Percentiles rank a stretch among this genome's conserved stretches.
Evolutionary conservation across 2,329 filamentous ascomycete genomes (phyloP).

Genomic region (Emergomyces africanus): DNA sequence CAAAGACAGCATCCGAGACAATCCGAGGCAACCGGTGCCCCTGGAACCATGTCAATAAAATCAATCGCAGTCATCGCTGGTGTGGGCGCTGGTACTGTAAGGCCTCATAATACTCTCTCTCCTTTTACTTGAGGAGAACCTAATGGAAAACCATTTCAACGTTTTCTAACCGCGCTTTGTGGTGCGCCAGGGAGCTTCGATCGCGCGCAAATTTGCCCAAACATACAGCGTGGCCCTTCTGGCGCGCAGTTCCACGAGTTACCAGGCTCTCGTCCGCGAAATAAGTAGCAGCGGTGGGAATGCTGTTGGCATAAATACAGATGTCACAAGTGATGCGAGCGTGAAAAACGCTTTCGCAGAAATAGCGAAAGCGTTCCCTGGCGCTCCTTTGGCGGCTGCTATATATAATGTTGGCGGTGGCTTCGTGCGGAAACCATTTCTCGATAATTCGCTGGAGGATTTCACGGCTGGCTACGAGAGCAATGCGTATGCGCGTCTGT

Average conservation of each 20-base stretch:
- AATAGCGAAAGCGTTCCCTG: slow-evolving; percentile 41
- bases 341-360: slow-evolving; percentile 41
- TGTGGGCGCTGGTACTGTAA: slow-evolving; percentile 35
- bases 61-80: slow-evolving; percentile 35
- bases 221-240: slow-evolving; percentile 48
- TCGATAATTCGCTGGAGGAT: slow-evolving; percentile 47
- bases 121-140: background rate
- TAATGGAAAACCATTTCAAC: background rate
- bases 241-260: slow-evolving; percentile 46
- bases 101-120: background rate
- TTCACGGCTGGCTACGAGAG: slow-evolving; percentile 40
- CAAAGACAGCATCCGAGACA: background rate
- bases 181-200: slow-evolving; percentile 37
- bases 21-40: background rate
- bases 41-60: slow-evolving; percentile 22
- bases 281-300: slow-evolving; percentile 47
- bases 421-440: slow-evolving; percentile 47
- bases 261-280: slow-evolving; percentile 42
- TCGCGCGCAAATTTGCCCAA: slow-evolving; percentile 47
- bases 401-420: slow-evolving; percentile 49
- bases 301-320: slow-evolving; percentile 48
- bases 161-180: slow-evolving; percentile 23
- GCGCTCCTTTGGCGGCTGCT: slow-evolving; percentile 37
- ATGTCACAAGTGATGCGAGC: slow-evolving; percentile 41
- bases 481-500: slow-evolving; percentile 31